Base-by-base conservation (phyloP, 768 basidiomycete species). In the Pleurotus salmoneostramineus region DNA sequence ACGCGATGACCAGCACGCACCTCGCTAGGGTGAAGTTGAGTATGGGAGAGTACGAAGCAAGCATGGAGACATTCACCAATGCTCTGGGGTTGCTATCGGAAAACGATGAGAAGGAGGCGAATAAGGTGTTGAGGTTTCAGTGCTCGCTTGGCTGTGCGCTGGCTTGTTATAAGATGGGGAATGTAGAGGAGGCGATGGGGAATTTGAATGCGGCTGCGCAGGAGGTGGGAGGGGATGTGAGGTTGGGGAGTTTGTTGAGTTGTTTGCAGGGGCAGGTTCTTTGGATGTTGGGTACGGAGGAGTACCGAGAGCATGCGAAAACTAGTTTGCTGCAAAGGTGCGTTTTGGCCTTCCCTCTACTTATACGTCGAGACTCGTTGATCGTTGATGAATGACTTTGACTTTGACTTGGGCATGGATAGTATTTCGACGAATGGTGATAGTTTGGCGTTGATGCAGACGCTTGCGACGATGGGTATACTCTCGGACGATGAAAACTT, bases 401-500 rank as follows among this genome's bases (percentile, higher is more conserved):
- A n/a, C n/a, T n/a, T n/a, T n/a, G n/a, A n/a, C n/a, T n/a, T n/a
- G n/a, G n/a, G n/a, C n/a, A n/a, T n/a, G n/a, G n/a, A n/a, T n/a
- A 96, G 95, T 64, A 88, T 97, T 61, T 78, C 87, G 0, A 70
- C 78, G 27, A 91, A 96, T 66, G 81, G 88, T 0, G 88, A 88
- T 60, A 92, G 95, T 65, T 68, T 94, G 50, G 77, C 81, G 56
- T 93, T 92, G 1, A 89, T 96, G 68, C 91, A 88, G 47, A 81
- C 87, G 0, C 80, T 98, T 1, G 90, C 91, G 0, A 90, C 89
- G n/a, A 93, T 97, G 83, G 94, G 92, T 8, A 85, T 94, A 56
- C 71, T 95, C 55, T 88, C 88, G 3, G 77, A 79, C 35, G 94
- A 96, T 64, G 85, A 89, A 35, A 81, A 79, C 36, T 79, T 97